A percentile compares a stretch with the other conserved stretches of the same genome.
These are phyloP conservation scores for Ceratobasidium sp. DNA, from an alignment of 1,284 basidiomycete species.

Conservation along the genomic window DNA sequence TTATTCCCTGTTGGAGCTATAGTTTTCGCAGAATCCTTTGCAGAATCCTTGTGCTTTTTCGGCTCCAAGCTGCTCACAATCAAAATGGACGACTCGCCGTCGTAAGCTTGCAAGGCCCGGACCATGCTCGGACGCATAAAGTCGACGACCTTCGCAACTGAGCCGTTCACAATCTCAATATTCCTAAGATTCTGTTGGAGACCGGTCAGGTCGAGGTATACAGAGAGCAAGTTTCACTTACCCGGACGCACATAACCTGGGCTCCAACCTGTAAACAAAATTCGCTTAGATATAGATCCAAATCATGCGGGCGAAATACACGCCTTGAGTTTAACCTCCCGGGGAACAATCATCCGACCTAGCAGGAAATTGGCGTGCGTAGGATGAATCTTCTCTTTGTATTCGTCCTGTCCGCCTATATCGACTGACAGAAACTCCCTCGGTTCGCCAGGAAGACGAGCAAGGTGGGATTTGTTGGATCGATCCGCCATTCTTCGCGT, in stretches of 20 bases:
- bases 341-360: too few relatives aligned
- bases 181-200: neutral
- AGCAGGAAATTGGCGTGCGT: too few relatives aligned
- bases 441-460: neutral
- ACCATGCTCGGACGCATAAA: conserved; percentile 35
- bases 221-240: too few relatives aligned
- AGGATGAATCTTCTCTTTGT: conserved; percentile 49
- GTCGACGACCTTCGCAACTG: conserved; percentile 42
- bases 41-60: too few relatives aligned
- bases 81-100: neutral
- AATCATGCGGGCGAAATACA: too few relatives aligned
- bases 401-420: conserved; percentile 50
- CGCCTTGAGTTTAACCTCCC: conserved; percentile 31
- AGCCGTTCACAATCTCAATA: conserved; percentile 46
- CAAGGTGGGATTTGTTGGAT: conserved; percentile 36
- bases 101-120: neutral
- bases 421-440: neutral
- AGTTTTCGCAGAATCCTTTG: too few relatives aligned
- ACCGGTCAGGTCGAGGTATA: neutral
- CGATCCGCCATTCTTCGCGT: conserved; percentile 29
- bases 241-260: conserved; percentile 46
- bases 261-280: conserved; percentile 46
- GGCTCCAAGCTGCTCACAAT: conserved; percentile 3
- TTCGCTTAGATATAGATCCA: too few relatives aligned
- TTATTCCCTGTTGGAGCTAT: too few relatives aligned